Conservation (phyloP, 1,284 basidiomycete genomes). For the Puccinia polysora region DNA sequence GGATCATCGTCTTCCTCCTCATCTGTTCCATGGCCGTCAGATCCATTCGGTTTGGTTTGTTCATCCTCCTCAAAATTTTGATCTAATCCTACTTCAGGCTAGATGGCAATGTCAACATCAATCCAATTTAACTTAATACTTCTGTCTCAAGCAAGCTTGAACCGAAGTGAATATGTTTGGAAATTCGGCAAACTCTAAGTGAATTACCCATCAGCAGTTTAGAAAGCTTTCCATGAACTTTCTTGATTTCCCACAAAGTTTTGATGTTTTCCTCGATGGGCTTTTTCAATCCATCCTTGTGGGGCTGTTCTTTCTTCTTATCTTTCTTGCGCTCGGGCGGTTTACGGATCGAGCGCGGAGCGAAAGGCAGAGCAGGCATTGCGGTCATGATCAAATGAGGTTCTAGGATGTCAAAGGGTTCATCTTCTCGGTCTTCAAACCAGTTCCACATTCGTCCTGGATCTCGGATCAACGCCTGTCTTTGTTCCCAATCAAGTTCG, state of each 20-base stretch:
- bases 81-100: slow-evolving; percentile 10
- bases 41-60: not conserved
- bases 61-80: slow-evolving; percentile 8
- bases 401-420: slow-evolving; percentile 23
- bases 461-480: slow-evolving; percentile 16
- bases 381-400: slow-evolving; percentile 4
- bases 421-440: slow-evolving; percentile 27
- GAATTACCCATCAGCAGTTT: slow-evolving; percentile 20
- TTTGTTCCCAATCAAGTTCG: slow-evolving; percentile 17
- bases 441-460: slow-evolving; percentile 23
- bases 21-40: slow-evolving; percentile 15
- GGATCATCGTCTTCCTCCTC: slow-evolving; percentile 31
- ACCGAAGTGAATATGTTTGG: not conserved
- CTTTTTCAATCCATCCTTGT: slow-evolving; percentile 14
- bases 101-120: not conserved
- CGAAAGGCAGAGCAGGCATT: slow-evolving; percentile 30
- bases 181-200: slow-evolving; percentile 3
- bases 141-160: too few relatives aligned
- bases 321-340: slow-evolving; percentile 18
- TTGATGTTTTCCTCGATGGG: slow-evolving; percentile 31
- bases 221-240: slow-evolving; percentile 24
- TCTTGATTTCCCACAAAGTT: slow-evolving; percentile 42
- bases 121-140: not conserved
- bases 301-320: slow-evolving; percentile 10
- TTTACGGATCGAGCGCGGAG: slow-evolving; percentile 8